Evolutionary conservation across 2,329 filamentous ascomycete species (phyloP), one percentile per base, ranked within the genome.

Genomic region (Teratosphaeria pseudoeucalypti): DNA sequence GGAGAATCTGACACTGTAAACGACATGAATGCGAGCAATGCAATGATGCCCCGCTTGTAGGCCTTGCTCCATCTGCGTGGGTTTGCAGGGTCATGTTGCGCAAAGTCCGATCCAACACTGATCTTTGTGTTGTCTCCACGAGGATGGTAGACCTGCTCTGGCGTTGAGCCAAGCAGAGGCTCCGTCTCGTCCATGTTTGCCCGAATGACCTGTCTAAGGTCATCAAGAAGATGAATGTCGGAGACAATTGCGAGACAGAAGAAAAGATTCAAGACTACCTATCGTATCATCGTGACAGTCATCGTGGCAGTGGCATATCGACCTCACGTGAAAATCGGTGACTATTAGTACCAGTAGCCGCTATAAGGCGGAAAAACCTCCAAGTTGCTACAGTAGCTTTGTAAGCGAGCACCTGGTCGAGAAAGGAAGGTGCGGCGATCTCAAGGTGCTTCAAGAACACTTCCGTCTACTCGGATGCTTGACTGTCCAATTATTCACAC

Each of bases 1-100:
- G 6, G 29, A 39, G n/a, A 5, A 1, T 60, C 65, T 57, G 75
- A 83, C 80, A 84, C 81, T 0, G 79, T 82, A 62, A 84, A 84
- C 0, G 79, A 78, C 76, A 80, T 82, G 56, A 79, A 74, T 23
- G 79, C 78, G 32, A 84, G 73, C 39, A 85, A 66, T 19, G 72
- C 65, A n/a, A 83, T 79, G 56, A 84, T 75, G 27, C 73, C 70
- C 78, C 80, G 81, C 69, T 83, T 82, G 71, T 70, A 71, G 16
- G 63, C 49, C 12, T 55, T 58, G 5, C 79, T 75, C 82, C 82
- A 85, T 58, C 82, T 76, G 58, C 78, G 68, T 1, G 82, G 82
- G 64, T 84, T 81, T 14, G 80, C 79, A 1, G 71, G 63, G 59
- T 82, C 80, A 29, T 58, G 47, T 12, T 53, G 26, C 19, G 16